Percentiles rank a stretch among this genome's conserved stretches.
phyloP scores from a whole-genome alignment of 257 asterid genomes.

The Haberlea rhodopensis region DNA sequence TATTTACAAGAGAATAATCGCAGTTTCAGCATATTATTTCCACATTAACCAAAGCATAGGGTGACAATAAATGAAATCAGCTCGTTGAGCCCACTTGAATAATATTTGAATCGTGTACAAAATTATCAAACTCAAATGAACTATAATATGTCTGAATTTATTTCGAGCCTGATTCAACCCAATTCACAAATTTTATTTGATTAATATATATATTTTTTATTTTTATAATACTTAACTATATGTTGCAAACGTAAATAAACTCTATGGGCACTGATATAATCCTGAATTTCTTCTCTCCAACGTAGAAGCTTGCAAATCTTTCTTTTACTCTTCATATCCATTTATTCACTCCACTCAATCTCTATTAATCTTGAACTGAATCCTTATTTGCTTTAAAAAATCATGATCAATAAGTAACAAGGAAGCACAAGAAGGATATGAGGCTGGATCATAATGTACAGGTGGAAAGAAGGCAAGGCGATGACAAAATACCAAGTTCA shows the following conservation, averaged over 20 bases:
- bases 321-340: not conserved
- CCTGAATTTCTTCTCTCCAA: not conserved
- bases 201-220: too few species aligned
- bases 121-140: not conserved
- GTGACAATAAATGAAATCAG: not conserved
- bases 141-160: not conserved
- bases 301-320: not conserved
- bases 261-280: not conserved
- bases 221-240: too few species aligned
- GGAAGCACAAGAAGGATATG: too few species aligned
- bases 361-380: too few species aligned
- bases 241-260: not conserved
- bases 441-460: too few species aligned
- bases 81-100: not conserved
- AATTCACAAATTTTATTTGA: not conserved
- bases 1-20: conserved; percentile 23
- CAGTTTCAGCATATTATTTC: conserved; percentile 20
- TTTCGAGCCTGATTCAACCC: not conserved
- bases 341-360: not conserved
- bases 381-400: not conserved
- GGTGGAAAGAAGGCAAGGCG: not conserved
- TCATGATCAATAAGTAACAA: too few species aligned
- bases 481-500: not conserved
- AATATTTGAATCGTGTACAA: not conserved
- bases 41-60: conserved; percentile 13